Evolutionary conservation across 192 early-diverging fungal genomes (phyloP), one percentile per base, ranked within the genome.

Genomic region (Coemansia sp.): DNA sequence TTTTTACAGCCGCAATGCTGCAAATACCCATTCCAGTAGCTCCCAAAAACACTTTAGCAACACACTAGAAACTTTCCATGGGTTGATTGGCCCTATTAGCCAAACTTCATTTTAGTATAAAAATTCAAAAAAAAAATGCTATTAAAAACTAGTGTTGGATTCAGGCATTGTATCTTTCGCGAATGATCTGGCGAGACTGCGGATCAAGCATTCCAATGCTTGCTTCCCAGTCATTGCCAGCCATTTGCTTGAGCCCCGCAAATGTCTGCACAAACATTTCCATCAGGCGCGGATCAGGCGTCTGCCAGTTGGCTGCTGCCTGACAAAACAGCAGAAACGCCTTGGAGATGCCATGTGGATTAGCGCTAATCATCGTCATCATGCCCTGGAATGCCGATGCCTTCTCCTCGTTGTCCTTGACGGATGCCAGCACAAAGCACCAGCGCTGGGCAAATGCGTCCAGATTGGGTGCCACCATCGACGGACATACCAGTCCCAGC

Each of bases 341-440:
- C 68, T 83, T 82, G 35, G 79, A 72, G 54, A 88, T 86, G 13
- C 87, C 93, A 46, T 93, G 82, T 13, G 97, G 95, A 70, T 97
- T 97, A 38, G 83, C 69, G 55, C 89, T 80, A 41, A 97, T 92
- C 87, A 98, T 90, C 31, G 87, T 84, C 78, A 94, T 96, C 62
- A 99, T 64, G 36, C 97, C 97, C 60, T 82, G 81, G 83, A 94
- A 99, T n/a, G 97, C 93, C 52, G 87, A 91, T 55, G 88, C 88
- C 81, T 99, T 99, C 72, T 99, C 97, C 7, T 89, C 84, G 60
- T 98, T 97, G 74, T 97, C 94, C 57, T 89, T 87, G 57, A 98
- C 87, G 13, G 81, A 80, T 15, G 87, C 63, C 42, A 96, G 82
- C 26, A 87, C 83, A 53, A 81, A 63, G 50, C 86, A 94, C 94